Percentiles rank a stretch among this genome's conserved stretches.
Conservation (phyloP, 768 basidiomycete species). For the Podaxis rugospora region DNA sequence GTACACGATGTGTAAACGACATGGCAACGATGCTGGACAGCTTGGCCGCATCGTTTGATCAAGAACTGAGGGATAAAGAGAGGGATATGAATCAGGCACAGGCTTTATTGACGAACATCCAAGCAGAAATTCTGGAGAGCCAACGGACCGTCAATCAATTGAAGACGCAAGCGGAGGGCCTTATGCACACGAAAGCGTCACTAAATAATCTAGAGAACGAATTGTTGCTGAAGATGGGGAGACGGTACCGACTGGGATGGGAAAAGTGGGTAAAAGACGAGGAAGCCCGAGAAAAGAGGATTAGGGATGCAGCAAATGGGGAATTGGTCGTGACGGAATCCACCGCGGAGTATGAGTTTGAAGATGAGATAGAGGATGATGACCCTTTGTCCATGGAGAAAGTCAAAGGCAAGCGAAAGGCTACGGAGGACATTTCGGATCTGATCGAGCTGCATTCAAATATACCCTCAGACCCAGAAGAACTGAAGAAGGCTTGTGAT, state of each 20-base stretch:
- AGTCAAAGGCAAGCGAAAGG: constrained; percentile 52
- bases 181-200: constrained; percentile 53
- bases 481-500: constrained; percentile 52
- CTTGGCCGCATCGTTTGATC: constrained; percentile 86
- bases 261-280: constrained; percentile 91
- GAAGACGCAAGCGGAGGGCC: constrained; percentile 60
- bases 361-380: constrained; percentile 40
- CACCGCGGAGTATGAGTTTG: constrained; percentile 38
- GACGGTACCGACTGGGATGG: constrained; percentile 81
- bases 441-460: constrained; percentile 53
- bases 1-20: constrained; percentile 80
- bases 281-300: constrained; percentile 66
- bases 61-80: constrained; percentile 88
- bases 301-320: constrained; percentile 61
- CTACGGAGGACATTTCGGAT: constrained; percentile 61
- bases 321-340: constrained; percentile 42
- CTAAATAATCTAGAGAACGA: constrained; percentile 63
- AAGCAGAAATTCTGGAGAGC: constrained; percentile 85
- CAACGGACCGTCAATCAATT: constrained; percentile 72
- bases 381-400: constrained; percentile 37
- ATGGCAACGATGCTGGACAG: constrained; percentile 83
- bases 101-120: constrained; percentile 79
- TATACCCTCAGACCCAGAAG: constrained; percentile 54
- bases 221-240: constrained; percentile 72
- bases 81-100: constrained; percentile 88